phyloP scores from a whole-genome alignment of 2,329 filamentous ascomycete genomes.

The Trichoderma sp. region DNA sequence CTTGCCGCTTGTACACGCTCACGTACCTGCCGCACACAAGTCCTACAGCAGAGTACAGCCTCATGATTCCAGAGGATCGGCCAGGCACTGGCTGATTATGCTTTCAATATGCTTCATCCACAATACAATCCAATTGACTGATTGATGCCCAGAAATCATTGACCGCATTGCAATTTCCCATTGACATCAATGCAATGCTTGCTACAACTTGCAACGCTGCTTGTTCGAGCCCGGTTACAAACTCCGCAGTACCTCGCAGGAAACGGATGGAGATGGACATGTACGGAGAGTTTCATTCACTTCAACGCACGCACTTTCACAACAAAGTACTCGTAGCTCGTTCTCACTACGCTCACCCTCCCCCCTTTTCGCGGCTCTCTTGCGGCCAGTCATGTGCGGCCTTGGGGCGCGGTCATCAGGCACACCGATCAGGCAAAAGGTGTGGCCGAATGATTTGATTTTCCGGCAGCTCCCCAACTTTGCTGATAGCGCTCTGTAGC shows the following conservation, averaged over 20 bases:
- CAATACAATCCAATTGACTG: not conserved
- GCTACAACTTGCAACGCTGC: not conserved
- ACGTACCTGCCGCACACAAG: not conserved
- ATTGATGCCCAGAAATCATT: not conserved
- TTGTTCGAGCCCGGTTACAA: not conserved
- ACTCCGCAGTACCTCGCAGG: not conserved
- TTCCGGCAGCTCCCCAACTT: constrained; percentile 2
- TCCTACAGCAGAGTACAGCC: not conserved
- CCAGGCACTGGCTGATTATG: not conserved
- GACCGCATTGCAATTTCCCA: not conserved
- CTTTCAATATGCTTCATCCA: not conserved
- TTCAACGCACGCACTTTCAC: not conserved
- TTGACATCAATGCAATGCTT: not conserved
- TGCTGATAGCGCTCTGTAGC: not conserved
- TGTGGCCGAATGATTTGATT: constrained; percentile 14
- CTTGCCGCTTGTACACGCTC: not conserved
- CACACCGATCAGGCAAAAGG: constrained; percentile 19
- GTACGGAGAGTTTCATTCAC: constrained; percentile 1
- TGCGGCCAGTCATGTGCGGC: constrained; percentile 21
- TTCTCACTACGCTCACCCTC: constrained; percentile 8
- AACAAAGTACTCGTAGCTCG: not conserved
- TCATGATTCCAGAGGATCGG: not conserved
- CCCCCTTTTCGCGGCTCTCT: not conserved
- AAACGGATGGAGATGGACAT: not conserved
- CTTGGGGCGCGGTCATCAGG: constrained; percentile 22